Evolutionary conservation across 2,329 filamentous ascomycete genomes (phyloP).

Genomic region (Ceratocystis huliohia): DNA sequence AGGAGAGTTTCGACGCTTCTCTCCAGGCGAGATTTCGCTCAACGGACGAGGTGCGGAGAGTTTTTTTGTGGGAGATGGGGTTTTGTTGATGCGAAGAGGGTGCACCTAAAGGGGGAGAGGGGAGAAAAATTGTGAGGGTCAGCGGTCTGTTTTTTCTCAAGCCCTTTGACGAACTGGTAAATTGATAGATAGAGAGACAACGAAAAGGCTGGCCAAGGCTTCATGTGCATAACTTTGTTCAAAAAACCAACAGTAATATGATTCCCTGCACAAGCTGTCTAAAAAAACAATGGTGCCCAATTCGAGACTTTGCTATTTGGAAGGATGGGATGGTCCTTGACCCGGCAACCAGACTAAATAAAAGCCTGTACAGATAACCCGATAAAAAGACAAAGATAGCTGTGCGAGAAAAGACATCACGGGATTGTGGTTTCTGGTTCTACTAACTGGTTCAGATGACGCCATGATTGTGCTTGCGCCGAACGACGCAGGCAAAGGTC

Average conservation of each 20-base stretch:
- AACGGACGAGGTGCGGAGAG: slow-evolving; percentile 50
- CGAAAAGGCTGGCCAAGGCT: neutral
- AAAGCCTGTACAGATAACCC: neutral
- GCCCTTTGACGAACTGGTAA: neutral
- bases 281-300: slow-evolving; percentile 7
- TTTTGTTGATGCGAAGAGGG: slow-evolving; percentile 69
- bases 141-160: slow-evolving; percentile 6
- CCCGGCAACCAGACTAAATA: slow-evolving; percentile 2
- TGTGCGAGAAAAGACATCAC: neutral
- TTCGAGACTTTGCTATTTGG: neutral
- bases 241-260: neutral
- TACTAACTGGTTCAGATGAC: slow-evolving; percentile 18
- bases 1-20: slow-evolving; percentile 80
- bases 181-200: neutral
- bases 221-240: slow-evolving; percentile 4
- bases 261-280: slow-evolving; percentile 2
- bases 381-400: neutral
- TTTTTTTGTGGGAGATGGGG: slow-evolving; percentile 30
- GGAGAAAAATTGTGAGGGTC: slow-evolving; percentile 17
- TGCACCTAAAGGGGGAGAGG: slow-evolving; percentile 42
- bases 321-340: neutral
- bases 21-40: slow-evolving; percentile 76
- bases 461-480: slow-evolving; percentile 15
- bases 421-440: neutral
- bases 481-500: slow-evolving; percentile 1